Conservation (phyloP, 2,329 filamentous ascomycete genomes). For the Fusarium lateritium region DNA sequence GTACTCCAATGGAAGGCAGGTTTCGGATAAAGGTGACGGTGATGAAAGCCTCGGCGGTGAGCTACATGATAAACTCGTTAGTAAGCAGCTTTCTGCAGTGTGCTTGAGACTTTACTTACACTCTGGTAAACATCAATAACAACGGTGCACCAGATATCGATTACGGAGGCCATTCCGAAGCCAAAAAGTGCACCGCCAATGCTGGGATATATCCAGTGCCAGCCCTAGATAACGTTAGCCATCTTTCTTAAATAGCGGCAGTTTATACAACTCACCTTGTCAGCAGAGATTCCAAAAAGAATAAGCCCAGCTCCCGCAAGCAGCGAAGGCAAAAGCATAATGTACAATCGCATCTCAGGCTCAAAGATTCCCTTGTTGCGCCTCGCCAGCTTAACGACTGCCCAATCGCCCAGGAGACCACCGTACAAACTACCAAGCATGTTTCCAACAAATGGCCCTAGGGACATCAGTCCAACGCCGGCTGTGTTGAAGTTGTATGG, state of each 20-base stretch:
- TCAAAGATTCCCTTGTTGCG: conserved; percentile 59
- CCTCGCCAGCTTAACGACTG: conserved; percentile 54
- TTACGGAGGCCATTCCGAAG: conserved; percentile 56
- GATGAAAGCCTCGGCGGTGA: conserved; percentile 50
- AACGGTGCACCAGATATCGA: conserved; percentile 54
- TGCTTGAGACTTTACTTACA: background rate
- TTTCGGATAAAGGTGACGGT: conserved; percentile 53
- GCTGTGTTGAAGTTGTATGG: conserved; percentile 50
- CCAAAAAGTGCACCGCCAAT: conserved; percentile 56
- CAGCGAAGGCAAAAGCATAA: conserved; percentile 48
- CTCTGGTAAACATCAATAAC: conserved; percentile 55
- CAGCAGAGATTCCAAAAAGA: conserved; percentile 56
- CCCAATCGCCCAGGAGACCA: conserved; percentile 56
- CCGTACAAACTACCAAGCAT: conserved; percentile 57
- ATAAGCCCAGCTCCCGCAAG: conserved; percentile 54
- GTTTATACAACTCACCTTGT: conserved; percentile 46
- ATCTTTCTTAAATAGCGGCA: accelerated
- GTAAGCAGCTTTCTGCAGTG: accelerated
- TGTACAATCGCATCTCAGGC: conserved; percentile 60
- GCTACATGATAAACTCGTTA: background rate
- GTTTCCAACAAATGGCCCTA: conserved; percentile 55
- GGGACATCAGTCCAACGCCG: conserved; percentile 47
- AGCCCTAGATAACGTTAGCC: conserved; percentile 49
- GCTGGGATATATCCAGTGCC: conserved; percentile 59
- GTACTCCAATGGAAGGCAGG: conserved; percentile 47